These are phyloP conservation scores for Sporobolomyces roseus DNA, from an alignment of 768 basidiomycete species.

Conservation along the genomic window DNA sequence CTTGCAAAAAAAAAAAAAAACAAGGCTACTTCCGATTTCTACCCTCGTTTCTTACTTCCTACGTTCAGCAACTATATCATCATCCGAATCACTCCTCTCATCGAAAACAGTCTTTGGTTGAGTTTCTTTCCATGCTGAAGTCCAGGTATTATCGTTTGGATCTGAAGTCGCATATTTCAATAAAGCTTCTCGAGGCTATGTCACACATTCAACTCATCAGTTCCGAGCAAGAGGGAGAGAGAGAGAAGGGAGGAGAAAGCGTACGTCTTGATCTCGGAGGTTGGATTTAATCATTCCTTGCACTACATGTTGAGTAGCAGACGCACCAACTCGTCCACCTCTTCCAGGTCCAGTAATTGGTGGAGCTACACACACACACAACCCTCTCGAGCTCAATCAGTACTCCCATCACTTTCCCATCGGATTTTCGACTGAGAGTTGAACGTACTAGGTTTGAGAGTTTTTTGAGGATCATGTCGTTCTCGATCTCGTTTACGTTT, in stretches of 20 bases:
- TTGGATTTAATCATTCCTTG: slow-evolving; percentile 89
- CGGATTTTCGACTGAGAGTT: too few species aligned
- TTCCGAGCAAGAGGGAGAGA: neutral
- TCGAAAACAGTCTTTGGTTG: slow-evolving; percentile 79
- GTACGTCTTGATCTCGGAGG: slow-evolving; percentile 86
- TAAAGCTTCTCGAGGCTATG: slow-evolving; percentile 89
- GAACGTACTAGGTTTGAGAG: slow-evolving; percentile 61
- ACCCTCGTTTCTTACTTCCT: slow-evolving; percentile 51
- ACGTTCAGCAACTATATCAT: slow-evolving; percentile 59
- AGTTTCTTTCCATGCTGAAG: slow-evolving; percentile 52
- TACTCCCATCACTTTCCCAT: too few species aligned
- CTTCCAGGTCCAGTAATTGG: slow-evolving; percentile 88
- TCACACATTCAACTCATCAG: slow-evolving; percentile 16
- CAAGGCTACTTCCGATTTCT: neutral
- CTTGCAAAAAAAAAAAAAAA: too few species aligned
- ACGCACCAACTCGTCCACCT: slow-evolving; percentile 91
- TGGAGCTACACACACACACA: slow-evolving; percentile 61
- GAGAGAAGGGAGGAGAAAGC: slow-evolving; percentile 21
- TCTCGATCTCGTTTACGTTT: slow-evolving; percentile 90
- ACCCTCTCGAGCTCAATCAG: too few species aligned
- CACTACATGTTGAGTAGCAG: slow-evolving; percentile 94
- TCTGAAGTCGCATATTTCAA: slow-evolving; percentile 81
- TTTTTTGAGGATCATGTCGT: slow-evolving; percentile 82
- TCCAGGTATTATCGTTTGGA: slow-evolving; percentile 78
- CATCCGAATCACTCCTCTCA: slow-evolving; percentile 43